phyloP scores from a whole-genome alignment of 345 rosid species.

The Citrus sp. region DNA sequence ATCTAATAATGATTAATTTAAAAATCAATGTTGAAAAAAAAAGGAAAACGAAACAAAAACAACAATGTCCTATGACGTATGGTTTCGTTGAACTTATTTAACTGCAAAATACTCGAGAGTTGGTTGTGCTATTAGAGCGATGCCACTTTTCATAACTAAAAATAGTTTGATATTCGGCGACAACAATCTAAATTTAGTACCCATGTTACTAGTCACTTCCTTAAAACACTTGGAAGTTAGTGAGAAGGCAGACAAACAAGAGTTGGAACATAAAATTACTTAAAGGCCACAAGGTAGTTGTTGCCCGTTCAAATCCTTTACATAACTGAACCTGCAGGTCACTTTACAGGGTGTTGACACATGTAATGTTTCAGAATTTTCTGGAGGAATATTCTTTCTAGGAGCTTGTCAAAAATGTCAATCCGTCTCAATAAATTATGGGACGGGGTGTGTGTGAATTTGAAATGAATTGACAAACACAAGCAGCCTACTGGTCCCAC shows the following conservation, averaged over 20 bases:
- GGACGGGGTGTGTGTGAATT: background rate
- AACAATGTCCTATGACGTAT: too few species aligned
- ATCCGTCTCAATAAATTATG: background rate
- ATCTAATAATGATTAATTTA: too few species aligned
- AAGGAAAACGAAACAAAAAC: too few species aligned
- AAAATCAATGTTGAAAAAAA: too few species aligned
- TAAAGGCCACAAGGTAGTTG: background rate
- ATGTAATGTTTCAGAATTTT: background rate
- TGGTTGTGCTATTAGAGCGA: too few species aligned
- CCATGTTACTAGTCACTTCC: too few species aligned
- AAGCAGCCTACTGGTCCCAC: constrained; percentile 8
- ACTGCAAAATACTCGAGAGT: too few species aligned
- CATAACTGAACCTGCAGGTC: background rate
- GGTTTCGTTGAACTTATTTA: too few species aligned
- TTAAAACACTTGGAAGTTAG: too few species aligned
- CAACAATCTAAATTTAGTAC: too few species aligned
- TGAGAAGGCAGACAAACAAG: background rate
- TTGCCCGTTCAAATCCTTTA: background rate
- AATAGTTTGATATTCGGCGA: too few species aligned
- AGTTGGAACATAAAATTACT: background rate
- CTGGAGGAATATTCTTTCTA: background rate
- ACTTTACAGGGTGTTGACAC: background rate
- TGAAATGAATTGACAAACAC: background rate
- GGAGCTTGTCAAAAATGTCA: background rate
- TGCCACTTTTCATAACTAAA: too few species aligned